Percentiles rank a stretch among this genome's conserved stretches.
These are phyloP conservation scores for Mentha longifolia DNA, from an alignment of 257 asterid genomes.

Conservation along the genomic window DNA sequence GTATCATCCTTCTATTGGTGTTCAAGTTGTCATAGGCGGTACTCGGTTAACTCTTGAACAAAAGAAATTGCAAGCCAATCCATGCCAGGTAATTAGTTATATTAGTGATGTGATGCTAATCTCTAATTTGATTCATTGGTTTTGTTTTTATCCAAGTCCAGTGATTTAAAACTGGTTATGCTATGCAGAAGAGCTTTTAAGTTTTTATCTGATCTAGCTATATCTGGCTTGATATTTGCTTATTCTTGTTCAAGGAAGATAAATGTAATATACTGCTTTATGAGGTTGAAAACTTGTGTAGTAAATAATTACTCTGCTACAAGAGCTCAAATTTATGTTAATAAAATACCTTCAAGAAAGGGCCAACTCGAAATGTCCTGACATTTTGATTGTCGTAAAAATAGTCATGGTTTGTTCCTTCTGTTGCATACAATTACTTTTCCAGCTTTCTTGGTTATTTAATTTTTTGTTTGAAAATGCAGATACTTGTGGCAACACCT, in stretches of 20 bases:
- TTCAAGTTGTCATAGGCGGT: slow-evolving; percentile 98
- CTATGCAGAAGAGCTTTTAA: neutral
- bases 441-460: neutral
- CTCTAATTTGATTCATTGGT: slow-evolving; percentile 13
- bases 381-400: no score
- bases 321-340: neutral
- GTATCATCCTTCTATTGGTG: slow-evolving; percentile 90
- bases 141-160: neutral
- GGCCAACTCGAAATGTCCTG: neutral
- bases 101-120: neutral
- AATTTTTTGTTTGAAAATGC: slow-evolving; percentile 32
- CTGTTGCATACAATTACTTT: neutral
- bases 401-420: no score
- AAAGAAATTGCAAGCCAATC: slow-evolving; percentile 91
- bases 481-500: slow-evolving; percentile 99
- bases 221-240: neutral
- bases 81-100: slow-evolving; percentile 70
- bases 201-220: no score
- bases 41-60: slow-evolving; percentile 87
- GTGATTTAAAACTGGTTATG: neutral
- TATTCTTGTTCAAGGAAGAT: neutral
- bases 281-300: neutral
- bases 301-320: neutral
- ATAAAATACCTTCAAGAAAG: neutral
- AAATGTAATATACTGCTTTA: neutral